Percentiles rank a stretch among this genome's conserved stretches.
Evolutionary conservation across 768 basidiomycete species (phyloP).

Genomic region (Pleurotus tuoliensis): DNA sequence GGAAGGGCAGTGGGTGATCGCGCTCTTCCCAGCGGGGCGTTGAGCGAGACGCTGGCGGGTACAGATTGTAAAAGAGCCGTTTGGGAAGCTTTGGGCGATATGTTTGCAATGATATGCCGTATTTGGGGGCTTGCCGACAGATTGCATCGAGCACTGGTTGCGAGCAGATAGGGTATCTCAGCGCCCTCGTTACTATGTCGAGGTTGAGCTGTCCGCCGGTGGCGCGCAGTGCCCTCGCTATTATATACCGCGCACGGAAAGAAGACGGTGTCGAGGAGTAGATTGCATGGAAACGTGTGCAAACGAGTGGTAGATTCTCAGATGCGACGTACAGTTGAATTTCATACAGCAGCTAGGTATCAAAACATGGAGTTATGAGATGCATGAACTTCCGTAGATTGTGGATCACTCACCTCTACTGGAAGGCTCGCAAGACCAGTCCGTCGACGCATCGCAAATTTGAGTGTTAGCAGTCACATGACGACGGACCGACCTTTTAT

Average conservation of each 20-base stretch:
- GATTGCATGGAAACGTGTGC: constrained; percentile 45
- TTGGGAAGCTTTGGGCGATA: constrained; percentile 52
- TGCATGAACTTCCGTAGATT: neutral
- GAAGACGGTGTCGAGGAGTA: constrained; percentile 54
- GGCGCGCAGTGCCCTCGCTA: constrained; percentile 20
- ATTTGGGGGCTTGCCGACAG: constrained; percentile 35
- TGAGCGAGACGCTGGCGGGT: constrained; percentile 19
- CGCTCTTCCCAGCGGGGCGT: constrained; percentile 35
- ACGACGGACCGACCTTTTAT: too few species aligned
- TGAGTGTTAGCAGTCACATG: too few species aligned
- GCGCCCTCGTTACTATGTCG: constrained; percentile 40
- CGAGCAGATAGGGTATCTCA: constrained; percentile 63
- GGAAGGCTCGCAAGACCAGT: constrained; percentile 30
- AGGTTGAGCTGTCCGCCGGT: constrained; percentile 14
- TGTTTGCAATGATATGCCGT: constrained; percentile 12
- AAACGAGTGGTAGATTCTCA: constrained; percentile 55
- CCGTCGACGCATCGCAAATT: too few species aligned
- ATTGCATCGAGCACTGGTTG: constrained; percentile 44
- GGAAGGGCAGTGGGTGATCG: constrained; percentile 61
- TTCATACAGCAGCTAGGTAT: constrained; percentile 67
- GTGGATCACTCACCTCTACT: constrained; percentile 31
- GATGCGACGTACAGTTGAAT: constrained; percentile 72
- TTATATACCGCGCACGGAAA: constrained; percentile 68
- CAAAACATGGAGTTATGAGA: constrained; percentile 9
- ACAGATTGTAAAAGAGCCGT: constrained; percentile 58